Evolutionary conservation across 768 basidiomycete species (phyloP).

Genomic region (Lyophyllum shimeji): DNA sequence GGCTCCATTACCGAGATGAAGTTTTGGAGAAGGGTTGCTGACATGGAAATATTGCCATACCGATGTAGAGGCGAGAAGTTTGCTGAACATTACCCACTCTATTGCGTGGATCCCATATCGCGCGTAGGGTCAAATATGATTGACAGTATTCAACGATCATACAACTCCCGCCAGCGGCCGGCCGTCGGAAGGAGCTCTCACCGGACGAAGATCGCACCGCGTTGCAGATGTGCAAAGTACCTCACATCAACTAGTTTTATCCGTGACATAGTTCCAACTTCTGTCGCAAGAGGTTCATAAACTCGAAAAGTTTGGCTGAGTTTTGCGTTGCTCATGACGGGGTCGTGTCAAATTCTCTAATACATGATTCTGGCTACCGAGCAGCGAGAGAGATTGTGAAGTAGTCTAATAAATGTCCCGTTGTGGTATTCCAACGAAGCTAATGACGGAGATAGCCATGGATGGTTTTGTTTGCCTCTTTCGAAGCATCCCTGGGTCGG

Average conservation of each 20-base stretch:
- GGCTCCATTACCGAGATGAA: not conserved
- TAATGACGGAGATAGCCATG: not conserved
- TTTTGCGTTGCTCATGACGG: too few relatives aligned
- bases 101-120: not conserved
- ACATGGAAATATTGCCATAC: not conserved
- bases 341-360: not conserved
- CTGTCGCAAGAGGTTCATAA: too few relatives aligned
- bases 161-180: not conserved
- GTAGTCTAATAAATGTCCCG: not conserved
- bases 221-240: not conserved
- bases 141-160: not conserved
- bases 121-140: not conserved
- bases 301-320: too few relatives aligned
- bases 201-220: not conserved
- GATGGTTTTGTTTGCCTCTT: not conserved
- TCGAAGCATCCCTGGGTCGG: not conserved
- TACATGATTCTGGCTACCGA: not conserved
- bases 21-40: not conserved
- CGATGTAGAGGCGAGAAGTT: not conserved
- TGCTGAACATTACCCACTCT: not conserved
- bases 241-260: too few relatives aligned
- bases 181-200: not conserved
- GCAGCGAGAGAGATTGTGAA: not conserved
- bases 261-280: too few relatives aligned
- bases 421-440: not conserved